Evolutionary conservation across 208 protist species (phyloP), one percentile per base, ranked within the genome.

Genomic region (Leishmania amazonensis): DNA sequence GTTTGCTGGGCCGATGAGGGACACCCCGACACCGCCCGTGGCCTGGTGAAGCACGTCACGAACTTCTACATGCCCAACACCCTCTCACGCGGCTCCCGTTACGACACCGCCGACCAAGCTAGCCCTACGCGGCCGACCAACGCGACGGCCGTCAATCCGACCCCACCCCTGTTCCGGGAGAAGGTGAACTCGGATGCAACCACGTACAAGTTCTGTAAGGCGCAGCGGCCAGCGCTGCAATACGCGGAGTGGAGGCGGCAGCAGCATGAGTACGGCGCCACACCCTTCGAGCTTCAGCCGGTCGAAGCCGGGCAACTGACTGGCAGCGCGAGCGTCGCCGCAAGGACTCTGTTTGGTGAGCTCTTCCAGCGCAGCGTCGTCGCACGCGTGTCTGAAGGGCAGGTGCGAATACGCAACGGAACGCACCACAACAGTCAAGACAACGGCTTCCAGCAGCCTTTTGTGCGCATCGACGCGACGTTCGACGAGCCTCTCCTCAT

Each of bases 1-100:
- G 88, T 95, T 70, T 81, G 85, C n/a, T 95, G 91, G 91, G 91
- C 84, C 21, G 91, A 95, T 83, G 82, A 87, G 31, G 85, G 35
- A 1, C 72, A 42, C 60, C 7, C 38, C n/a, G 45, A 73, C 28
- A 73, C 47, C 31, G 82, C 57, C 31, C 76, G 78, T 58, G 76
- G 88, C 13, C 79, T 95, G 49, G 85, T 94, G 40, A 81, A 86
- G 76, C 90, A 90, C 80, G 89, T 90, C 57, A 90, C 82, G 40
- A 90, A 81, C 64, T 95, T 94, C 76, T 88, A 88, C 87, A 85
- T 94, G 76, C 92, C 87, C 7, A 79, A 83, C 76, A 83, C 58
- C 73, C 2, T 15, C 60, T 75, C 84, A 42, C 88, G 84, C 58
- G 77, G 74, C 53, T 13, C 49, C 40, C 72, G 72, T 65, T 3